phyloP scores from a whole-genome alignment of 345 rosid genomes.

The Brassica rapa region DNA sequence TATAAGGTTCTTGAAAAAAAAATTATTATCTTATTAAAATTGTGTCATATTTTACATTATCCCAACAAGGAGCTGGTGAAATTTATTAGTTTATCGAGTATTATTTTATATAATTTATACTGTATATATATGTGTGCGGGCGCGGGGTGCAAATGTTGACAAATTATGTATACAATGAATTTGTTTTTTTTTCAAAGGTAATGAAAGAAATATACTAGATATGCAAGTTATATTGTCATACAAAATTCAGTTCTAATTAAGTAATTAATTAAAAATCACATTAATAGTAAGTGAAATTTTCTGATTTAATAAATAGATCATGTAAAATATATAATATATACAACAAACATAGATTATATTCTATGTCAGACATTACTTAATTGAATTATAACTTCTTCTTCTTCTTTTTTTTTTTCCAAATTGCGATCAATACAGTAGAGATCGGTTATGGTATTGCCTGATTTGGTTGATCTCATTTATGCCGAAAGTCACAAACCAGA shows the following conservation, averaged over 20 bases:
- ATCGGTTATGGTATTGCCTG: background rate
- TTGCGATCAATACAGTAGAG: background rate
- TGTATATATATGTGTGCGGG: too few species aligned
- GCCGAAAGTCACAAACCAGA: slow-evolving; percentile 20
- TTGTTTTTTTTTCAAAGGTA: background rate
- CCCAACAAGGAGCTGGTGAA: too few species aligned
- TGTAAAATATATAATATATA: background rate
- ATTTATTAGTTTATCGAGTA: too few species aligned
- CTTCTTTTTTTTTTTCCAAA: background rate
- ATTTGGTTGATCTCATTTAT: slow-evolving; percentile 3
- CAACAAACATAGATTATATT: background rate
- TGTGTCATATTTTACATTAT: too few species aligned
- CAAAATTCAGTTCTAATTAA: background rate
- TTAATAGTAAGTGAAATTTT: background rate
- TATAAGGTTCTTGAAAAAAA: too few species aligned
- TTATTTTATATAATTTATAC: too few species aligned
- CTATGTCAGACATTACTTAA: background rate
- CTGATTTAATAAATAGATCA: background rate
- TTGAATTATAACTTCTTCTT: background rate
- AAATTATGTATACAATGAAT: background rate
- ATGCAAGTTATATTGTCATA: background rate
- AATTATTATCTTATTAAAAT: too few species aligned
- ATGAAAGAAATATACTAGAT: background rate
- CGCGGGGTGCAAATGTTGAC: background rate
- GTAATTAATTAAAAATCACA: background rate